Evolutionary conservation across 352 stramenopile species (phyloP), one percentile per base, ranked within the genome.

Genomic region (Phytophthora fragariaefolia): DNA sequence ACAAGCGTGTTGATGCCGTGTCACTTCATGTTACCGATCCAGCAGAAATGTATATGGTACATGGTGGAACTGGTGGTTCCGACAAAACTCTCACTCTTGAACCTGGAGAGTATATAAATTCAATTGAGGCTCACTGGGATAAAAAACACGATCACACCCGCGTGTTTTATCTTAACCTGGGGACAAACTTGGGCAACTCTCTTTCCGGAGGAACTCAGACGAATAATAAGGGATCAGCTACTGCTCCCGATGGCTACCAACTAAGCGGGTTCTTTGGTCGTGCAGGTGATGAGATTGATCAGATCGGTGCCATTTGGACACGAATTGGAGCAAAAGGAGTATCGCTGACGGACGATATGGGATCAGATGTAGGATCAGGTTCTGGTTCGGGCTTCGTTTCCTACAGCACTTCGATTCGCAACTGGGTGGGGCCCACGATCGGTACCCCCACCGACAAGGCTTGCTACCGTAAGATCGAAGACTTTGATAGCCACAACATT

Each of bases 211-310:
- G 74, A 17, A 60, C 57, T 2, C 71, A 73, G 50, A 84, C 72
- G 2, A 72, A 66, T 26, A 64, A 62, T 23, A 83, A 75, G 20
- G 60, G 55, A 12, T 67, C 64, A 22, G 71, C 76, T 40, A 70
- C 61, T 22, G 79, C 79, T 4, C 77, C 77, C 0, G 46, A 54
- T 1, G 79, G 79, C 0, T 88, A 64, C 17, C 74, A 88, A 51
- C 73, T 88, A 48, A 76, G 77, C 27, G 79, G 66, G 12, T 88
- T 88, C 58, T 80, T 77, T 30, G 79, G 79, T 23, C 74, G 77
- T 12, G 47, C 57, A 1, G 74, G 67, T 2, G 64, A 82, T 30
- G 73, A 72, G 13, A 46, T 88, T 8, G 72, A 84, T 45, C 57
- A 66, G 8, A 62, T 88, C 3, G 79, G 79, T 13, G 74, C 67